Conservation (phyloP, 768 basidiomycete genomes). For the Rhodotorula babjevae region DNA sequence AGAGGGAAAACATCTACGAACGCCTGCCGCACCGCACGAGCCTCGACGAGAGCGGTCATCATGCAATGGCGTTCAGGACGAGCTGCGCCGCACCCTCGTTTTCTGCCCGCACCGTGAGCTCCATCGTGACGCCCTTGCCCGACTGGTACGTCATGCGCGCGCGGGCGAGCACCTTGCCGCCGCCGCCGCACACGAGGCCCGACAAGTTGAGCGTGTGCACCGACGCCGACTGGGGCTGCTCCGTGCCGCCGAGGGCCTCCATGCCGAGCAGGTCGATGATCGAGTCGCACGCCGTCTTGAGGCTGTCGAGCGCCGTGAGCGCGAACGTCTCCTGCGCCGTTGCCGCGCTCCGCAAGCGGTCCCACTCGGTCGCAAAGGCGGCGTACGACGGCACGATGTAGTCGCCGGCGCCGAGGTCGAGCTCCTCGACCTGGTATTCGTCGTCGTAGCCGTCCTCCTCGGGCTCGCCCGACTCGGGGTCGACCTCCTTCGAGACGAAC, state of each 20-base stretch:
- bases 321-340: slow-evolving; percentile 88
- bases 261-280: slow-evolving; percentile 93
- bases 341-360: slow-evolving; percentile 71
- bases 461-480: slow-evolving; percentile 88
- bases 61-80: slow-evolving; percentile 77
- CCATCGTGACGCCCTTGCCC: slow-evolving; percentile 86
- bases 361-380: slow-evolving; percentile 92
- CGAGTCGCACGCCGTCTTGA: slow-evolving; percentile 94
- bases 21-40: neutral
- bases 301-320: slow-evolving; percentile 81
- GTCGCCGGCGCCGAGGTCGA: slow-evolving; percentile 88
- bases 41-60: neutral
- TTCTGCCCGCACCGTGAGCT: slow-evolving; percentile 86
- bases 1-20: neutral
- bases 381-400: slow-evolving; percentile 94
- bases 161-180: slow-evolving; percentile 90
- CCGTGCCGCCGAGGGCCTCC: slow-evolving; percentile 90
- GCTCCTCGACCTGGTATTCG: slow-evolving; percentile 94
- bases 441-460: slow-evolving; percentile 99
- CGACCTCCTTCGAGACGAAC: slow-evolving; percentile 94
- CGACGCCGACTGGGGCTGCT: slow-evolving; percentile 70
- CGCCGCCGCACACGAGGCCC: slow-evolving; percentile 82
- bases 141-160: slow-evolving; percentile 91
- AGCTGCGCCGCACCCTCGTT: slow-evolving; percentile 77
- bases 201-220: slow-evolving; percentile 93